Evolutionary conservation across 306 rosid genomes (phyloP), one percentile per base, ranked within the genome.

Genomic region (Macrotyloma uniflorum): DNA sequence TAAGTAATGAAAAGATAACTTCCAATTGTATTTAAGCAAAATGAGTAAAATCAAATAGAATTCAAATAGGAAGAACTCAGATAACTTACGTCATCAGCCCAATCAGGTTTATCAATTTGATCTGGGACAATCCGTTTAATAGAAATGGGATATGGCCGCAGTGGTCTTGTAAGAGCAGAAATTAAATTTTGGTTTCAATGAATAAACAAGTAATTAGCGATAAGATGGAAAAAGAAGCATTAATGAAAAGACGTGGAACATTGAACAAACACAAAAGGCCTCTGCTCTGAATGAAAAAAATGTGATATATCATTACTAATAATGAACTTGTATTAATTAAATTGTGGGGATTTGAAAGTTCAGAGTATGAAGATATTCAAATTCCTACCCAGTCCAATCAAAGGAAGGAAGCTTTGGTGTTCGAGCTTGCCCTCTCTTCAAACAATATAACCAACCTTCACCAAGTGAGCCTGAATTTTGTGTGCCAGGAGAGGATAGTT

Each of bases 321-420:
- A 24, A 63, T 33, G 24, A 35, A 68, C 42, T 16, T 23, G 32
- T 19, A 58, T 78, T 16, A 38, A 50, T 69, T 36, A 77, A 72
- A 64, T 20, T 66, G 33, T 19, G 51, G 51, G 16, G 32, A 66
- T 63, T 33, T n/a, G 46, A 63, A 35, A 63, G 19, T 33, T 63
- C 18, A 35, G 45, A 33, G 7, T 61, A 15, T 61, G 22, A 63
- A 32, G 26, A 32, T 1, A 32, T 40, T 49, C 8, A 49, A 74
- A 75, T 63, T 11, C 35, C 54, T n/a, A 95, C 99, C 99, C 99
- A 5, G 98, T 90, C 98, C 99, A 95, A 61, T 91, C 96, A 87
- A 89, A 95, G 85, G 86, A 76, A 22, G 99, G 98, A 83, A 88
- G 80, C 80, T 91, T 95, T 76, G 93, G 86, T 22, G 87, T 75